These are phyloP conservation scores for Forsythia suspensa DNA, from an alignment of 257 asterid genomes.

Conservation along the genomic window DNA sequence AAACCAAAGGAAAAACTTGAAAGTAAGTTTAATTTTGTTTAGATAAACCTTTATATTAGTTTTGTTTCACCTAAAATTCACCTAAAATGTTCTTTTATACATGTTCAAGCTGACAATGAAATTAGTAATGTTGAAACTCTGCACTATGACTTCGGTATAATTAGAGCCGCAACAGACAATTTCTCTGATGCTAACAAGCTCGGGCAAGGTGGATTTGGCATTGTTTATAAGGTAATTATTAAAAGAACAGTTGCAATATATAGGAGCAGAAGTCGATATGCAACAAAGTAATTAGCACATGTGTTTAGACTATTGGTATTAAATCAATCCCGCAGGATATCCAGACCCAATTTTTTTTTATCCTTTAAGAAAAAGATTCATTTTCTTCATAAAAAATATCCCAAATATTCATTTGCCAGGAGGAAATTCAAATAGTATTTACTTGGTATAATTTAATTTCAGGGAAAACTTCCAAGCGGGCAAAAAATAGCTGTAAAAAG, in stretches of 20 bases:
- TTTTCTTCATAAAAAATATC: no score
- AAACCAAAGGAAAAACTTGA: background rate
- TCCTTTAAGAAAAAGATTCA: no score
- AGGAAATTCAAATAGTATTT: background rate
- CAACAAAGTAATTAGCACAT: background rate
- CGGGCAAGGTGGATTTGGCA: slow-evolving; percentile 44
- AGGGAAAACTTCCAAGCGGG: slow-evolving; percentile 27
- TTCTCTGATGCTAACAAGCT: slow-evolving; percentile 31
- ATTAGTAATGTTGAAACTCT: slow-evolving; percentile 24
- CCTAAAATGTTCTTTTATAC: background rate
- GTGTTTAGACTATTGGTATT: background rate
- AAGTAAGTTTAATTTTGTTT: background rate
- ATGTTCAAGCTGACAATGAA: slow-evolving; percentile 10
- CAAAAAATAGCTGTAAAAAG: slow-evolving; percentile 31
- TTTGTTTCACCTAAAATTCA: background rate
- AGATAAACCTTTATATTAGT: background rate
- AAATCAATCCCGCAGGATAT: no score
- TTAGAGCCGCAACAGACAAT: slow-evolving; percentile 35
- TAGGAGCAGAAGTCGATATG: background rate
- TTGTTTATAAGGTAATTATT: slow-evolving; percentile 33
- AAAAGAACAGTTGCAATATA: background rate
- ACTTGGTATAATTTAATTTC: background rate
- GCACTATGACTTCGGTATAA: slow-evolving; percentile 24
- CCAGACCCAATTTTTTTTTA: no score
- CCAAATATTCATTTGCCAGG: no score